Base-by-base conservation (phyloP, 352 stramenopile genomes). In the Phytopythium delawarense region DNA sequence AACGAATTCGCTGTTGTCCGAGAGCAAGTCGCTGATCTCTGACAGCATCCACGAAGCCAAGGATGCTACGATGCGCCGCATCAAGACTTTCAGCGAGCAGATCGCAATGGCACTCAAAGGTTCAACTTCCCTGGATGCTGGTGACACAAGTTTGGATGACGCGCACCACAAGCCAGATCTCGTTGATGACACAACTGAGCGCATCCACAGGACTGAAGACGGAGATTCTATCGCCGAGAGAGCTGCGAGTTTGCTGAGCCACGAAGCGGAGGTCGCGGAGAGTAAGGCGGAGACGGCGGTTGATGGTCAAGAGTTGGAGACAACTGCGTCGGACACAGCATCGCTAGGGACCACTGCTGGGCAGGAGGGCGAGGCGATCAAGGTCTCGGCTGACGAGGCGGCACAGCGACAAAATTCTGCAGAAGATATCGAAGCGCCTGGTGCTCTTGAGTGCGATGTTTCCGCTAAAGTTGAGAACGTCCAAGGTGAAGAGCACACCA, bases 31-130 rank as follows among this genome's bases (percentile, higher is more conserved):
- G 30, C 55, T 70, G 49, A 72, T 81, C 59, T 57, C 84, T 20
- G 57, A 80, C 55, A 72, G 68, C 9, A 51, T 88, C 6, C 44
- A 64, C 6, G 69, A 76, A 46, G 67, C 74, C 12, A 87, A 82
- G 39, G 52, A 70, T 20, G 59, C 62, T 16, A 76, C 77, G 5
- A 49, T 73, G 11, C 63, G 76, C 13, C 67, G 79, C 13, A 74
- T 88, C 25, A 62, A 85, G 45, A 44, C 63, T 28, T 81, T 70
- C 37, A 69, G 69, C 0, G 65, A 75, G 32, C 30, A 73, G 32
- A 44, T 90, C 7, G 51, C 71, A 35, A 61, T 63, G 1, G 30
- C 25, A 13, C 48, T 54, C 15, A 23, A 35, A 15, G 25, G 28
- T 23, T 54, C 25, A 4, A 6, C 11, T 25, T 32, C 9, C 45